Percentiles rank a stretch among this genome's conserved stretches.
Conservation (phyloP, 176 grass and related monocot species). For the Triticum turgidum region DNA sequence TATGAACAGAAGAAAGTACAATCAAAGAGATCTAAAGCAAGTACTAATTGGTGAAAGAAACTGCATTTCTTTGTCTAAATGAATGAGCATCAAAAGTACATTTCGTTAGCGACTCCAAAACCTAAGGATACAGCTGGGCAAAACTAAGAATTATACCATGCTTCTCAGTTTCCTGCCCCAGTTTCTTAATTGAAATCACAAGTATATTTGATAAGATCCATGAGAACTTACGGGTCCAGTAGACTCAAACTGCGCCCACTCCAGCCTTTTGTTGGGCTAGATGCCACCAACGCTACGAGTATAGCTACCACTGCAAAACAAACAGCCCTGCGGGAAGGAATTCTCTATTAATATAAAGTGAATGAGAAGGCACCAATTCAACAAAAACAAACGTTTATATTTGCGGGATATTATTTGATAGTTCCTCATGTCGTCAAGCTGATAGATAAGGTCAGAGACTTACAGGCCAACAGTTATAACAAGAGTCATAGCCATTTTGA, state of each 20-base stretch:
- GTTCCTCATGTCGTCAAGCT: conserved; percentile 2
- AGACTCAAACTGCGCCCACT: conserved; percentile 99
- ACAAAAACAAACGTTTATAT: conserved; percentile 7
- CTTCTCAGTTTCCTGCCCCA: not conserved
- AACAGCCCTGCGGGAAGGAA: conserved; percentile 67
- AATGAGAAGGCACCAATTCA: not conserved
- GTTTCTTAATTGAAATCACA: not conserved
- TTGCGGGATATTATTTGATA: not conserved
- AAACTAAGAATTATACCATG: conserved; percentile 20
- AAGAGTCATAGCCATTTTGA: conserved; percentile 98
- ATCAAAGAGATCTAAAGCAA: conserved; percentile 16
- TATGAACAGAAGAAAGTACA: not conserved
- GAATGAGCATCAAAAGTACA: not conserved
- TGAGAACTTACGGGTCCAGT: conserved; percentile 89
- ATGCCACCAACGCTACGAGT: conserved; percentile 89
- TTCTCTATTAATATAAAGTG: conserved; percentile 32
- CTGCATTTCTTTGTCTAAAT: not conserved
- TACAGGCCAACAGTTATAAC: conserved; percentile 89
- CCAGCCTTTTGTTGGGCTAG: conserved; percentile 99
- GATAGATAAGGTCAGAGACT: conserved; percentile 33
- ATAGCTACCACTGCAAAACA: conserved; percentile 85
- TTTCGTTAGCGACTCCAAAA: not conserved
- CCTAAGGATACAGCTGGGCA: not conserved
- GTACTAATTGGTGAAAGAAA: conserved; percentile 11
- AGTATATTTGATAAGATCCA: conserved; percentile 8